Evolutionary conservation across 306 rosid genomes (phyloP).

Genomic region (Psophocarpus tetragonolobus): DNA sequence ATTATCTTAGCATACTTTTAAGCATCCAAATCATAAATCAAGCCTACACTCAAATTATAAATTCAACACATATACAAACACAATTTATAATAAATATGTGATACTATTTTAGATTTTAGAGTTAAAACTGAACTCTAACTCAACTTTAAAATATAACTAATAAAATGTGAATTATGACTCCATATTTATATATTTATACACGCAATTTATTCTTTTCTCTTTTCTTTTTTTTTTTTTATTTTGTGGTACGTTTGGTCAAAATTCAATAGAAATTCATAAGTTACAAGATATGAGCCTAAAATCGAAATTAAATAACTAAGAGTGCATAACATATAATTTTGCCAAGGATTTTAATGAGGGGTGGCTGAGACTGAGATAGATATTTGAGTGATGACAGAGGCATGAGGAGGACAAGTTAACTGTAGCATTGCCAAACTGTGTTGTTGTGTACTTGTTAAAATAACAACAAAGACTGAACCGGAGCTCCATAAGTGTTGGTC

Average conservation of each 20-base stretch:
- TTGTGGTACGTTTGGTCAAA: slow-evolving; percentile 5
- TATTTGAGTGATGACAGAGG: slow-evolving; percentile 14
- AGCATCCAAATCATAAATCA: too few species aligned
- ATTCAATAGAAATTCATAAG: background rate
- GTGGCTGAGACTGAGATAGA: slow-evolving; percentile 6
- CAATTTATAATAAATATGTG: background rate
- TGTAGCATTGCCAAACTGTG: slow-evolving; percentile 34
- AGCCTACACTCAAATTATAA: background rate
- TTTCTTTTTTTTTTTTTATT: background rate
- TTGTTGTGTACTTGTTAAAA: slow-evolving; percentile 29
- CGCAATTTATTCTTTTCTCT: slow-evolving; percentile 11
- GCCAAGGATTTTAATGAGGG: background rate
- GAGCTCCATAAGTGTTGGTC: slow-evolving; percentile 32
- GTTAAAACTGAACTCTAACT: background rate
- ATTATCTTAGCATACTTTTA: too few species aligned
- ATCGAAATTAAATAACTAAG: background rate
- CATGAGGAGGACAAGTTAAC: slow-evolving; percentile 30
- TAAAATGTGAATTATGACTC: background rate
- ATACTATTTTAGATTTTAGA: background rate
- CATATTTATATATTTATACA: background rate
- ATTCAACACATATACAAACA: background rate
- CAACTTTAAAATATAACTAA: background rate
- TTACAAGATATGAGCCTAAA: background rate
- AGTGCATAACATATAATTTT: slow-evolving; percentile 2
- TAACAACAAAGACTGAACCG: slow-evolving; percentile 35